Evolutionary conservation across 768 basidiomycete genomes (phyloP).

Genomic region (Mycena kentingensis): DNA sequence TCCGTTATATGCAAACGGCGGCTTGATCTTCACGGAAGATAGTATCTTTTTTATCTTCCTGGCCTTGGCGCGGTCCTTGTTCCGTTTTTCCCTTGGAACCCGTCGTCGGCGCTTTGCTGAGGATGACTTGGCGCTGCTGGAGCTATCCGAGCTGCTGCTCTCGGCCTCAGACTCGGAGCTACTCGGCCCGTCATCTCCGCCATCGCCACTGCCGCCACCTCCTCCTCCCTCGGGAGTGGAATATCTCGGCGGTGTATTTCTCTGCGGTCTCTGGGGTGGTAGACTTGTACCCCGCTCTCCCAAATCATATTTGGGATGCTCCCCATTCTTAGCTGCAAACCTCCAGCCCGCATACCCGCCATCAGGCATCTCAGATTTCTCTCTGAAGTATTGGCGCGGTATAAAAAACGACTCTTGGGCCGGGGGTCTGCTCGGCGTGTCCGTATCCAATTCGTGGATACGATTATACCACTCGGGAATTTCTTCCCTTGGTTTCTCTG

Average conservation of each 20-base stretch:
- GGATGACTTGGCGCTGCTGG: neutral
- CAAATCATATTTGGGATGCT: neutral
- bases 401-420: neutral
- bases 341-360: neutral
- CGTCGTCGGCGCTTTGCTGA: neutral
- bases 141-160: neutral
- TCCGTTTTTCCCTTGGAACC: neutral
- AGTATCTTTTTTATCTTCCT: neutral
- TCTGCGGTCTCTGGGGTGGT: neutral
- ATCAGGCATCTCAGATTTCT: neutral
- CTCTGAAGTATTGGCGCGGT: neutral
- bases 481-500: neutral
- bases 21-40: constrained; percentile 13
- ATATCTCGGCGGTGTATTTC: neutral
- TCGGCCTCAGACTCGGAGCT: neutral
- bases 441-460: neutral
- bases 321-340: neutral
- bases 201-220: neutral
- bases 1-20: constrained; percentile 23
- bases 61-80: neutral
- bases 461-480: neutral
- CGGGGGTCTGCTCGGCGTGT: neutral
- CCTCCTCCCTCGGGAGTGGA: neutral
- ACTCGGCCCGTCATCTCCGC: neutral
- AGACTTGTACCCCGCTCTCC: neutral